Evolutionary conservation across 164 flowering plant genomes (phyloP), one percentile per base, ranked within the genome.

Genomic region (Vitis amurensis): DNA sequence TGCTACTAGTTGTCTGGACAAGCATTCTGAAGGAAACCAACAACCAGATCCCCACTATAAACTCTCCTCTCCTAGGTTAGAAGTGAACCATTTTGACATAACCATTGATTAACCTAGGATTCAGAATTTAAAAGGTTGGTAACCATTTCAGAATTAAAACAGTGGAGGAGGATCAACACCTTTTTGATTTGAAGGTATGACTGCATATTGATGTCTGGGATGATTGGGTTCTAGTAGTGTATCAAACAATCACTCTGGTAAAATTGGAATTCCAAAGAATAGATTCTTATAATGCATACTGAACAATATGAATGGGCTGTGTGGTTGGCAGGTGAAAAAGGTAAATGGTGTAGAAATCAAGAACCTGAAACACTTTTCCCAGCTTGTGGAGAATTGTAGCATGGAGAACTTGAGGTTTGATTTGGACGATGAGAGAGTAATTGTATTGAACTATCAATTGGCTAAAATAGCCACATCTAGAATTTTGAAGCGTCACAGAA

Each of bases 371-470:
- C 97, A 92, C 73, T 61, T 92, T 17, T 82, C 92, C 61, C 76
- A 77, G 50, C 88, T 94, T 50, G 93, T 94, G 55, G 92, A 88
- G 59, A 83, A 81, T 17, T 85, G 91, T 56, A 70, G 63, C 3
- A 77, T 81, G 59, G 88, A 85, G 71, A 83, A 67, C 71, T 67
- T 94, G 74, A 82, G 97, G 78, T 78, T 94, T 76, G 98, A 94
- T 84, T 80, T 94, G 80, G 98, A 94, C 27, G 97, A 94, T 61
- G 97, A 89, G 19, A 87, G 95, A 67, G 97, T 92, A 8, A 68
- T 91, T 69, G 91, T 78, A 11, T 81, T 94, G 82, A 82, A 91
- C 72, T 87, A 85, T 72, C 23, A 71, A 3, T 67, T 27, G 63
- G 98, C 97, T 14, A 91, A 79, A 78, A 63, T 83, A 27, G 97